Percentiles rank a stretch among this genome's conserved stretches.
These are phyloP conservation scores for Musa balbisiana DNA, from an alignment of 202 grass and related monocot genomes.

Conservation along the genomic window DNA sequence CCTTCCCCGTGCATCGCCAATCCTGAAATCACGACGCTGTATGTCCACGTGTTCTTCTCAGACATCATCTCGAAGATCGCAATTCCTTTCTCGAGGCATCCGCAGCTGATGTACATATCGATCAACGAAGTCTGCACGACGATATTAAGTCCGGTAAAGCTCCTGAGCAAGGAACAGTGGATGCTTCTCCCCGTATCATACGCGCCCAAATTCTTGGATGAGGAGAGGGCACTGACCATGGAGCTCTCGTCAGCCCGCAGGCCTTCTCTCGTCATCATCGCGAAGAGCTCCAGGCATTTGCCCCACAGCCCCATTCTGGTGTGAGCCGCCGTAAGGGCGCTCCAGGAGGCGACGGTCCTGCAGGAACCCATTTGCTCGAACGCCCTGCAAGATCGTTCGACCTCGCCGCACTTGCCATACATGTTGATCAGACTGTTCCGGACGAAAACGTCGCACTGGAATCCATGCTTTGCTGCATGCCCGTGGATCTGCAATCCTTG, in stretches of 20 bases:
- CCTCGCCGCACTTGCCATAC: conserved; percentile 59
- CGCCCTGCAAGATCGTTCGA: conserved; percentile 28
- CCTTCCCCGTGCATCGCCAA: conserved; percentile 56
- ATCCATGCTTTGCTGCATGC: conserved; percentile 43
- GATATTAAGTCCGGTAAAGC: conserved; percentile 38
- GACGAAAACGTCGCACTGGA: conserved; percentile 40
- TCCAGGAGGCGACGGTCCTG: conserved; percentile 50
- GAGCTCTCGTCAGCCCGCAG: conserved; percentile 55
- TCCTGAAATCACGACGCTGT: conserved; percentile 47
- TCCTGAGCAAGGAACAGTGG: conserved; percentile 49
- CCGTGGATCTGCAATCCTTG: conserved; percentile 52
- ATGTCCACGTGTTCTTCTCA: conserved; percentile 45
- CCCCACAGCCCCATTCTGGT: conserved; percentile 32
- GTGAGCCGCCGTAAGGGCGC: conserved; percentile 53
- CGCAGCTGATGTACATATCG: conserved; percentile 79
- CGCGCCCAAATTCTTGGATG: conserved; percentile 52
- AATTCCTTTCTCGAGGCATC: conserved; percentile 37
- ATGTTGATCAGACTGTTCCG: conserved; percentile 68
- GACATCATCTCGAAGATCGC: conserved; percentile 40
- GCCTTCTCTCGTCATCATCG: conserved; percentile 29
- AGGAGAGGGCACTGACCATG: conserved; percentile 51
- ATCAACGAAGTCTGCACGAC: conserved; percentile 58
- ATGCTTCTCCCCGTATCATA: conserved; percentile 46
- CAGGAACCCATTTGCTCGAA: conserved; percentile 34
- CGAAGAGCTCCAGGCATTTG: conserved; percentile 46